A percentile compares a stretch with the other conserved stretches of the same genome.
phyloP scores from a whole-genome alignment of 768 basidiomycete genomes.

The Lentinula sp. region DNA sequence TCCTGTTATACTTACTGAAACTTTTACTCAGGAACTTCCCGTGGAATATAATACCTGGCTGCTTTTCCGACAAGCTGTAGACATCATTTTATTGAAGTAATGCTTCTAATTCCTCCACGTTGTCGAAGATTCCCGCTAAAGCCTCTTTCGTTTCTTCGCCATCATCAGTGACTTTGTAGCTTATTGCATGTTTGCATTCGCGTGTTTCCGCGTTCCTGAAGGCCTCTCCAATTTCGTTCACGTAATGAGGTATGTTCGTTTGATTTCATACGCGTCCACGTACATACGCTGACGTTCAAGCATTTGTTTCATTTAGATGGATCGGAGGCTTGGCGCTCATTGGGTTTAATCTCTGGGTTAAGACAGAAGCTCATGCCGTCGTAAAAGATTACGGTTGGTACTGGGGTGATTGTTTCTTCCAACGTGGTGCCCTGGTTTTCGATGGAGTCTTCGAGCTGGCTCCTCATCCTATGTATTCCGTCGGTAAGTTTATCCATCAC shows the following conservation, averaged over 20 bases:
- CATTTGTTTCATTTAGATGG: constrained; percentile 52
- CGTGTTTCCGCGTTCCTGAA: constrained; percentile 83
- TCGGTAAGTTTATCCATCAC: constrained; percentile 33
- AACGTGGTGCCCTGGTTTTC: constrained; percentile 89
- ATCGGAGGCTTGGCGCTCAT: constrained; percentile 79
- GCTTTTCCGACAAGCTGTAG: constrained; percentile 91
- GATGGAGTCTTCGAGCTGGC: constrained; percentile 97
- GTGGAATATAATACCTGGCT: constrained; percentile 96
- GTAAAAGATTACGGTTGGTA: constrained; percentile 99
- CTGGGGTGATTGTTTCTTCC: constrained; percentile 92
- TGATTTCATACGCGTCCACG: neutral
- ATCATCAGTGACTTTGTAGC: constrained; percentile 79
- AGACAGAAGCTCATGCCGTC: constrained; percentile 94
- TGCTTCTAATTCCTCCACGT: constrained; percentile 20
- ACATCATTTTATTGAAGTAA: constrained; percentile 93
- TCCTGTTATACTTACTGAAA: neutral
- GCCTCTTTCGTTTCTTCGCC: constrained; percentile 1
- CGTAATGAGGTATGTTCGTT: constrained; percentile 54
- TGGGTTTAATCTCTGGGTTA: constrained; percentile 97
- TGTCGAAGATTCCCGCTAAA: neutral
- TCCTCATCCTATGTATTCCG: constrained; percentile 95
- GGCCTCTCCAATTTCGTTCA: constrained; percentile 71
- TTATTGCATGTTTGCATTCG: constrained; percentile 92
- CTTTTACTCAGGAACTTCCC: constrained; percentile 60
- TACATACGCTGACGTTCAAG: neutral